Conservation (phyloP, 208 protist species). For the Leishmania tarentolae region DNA sequence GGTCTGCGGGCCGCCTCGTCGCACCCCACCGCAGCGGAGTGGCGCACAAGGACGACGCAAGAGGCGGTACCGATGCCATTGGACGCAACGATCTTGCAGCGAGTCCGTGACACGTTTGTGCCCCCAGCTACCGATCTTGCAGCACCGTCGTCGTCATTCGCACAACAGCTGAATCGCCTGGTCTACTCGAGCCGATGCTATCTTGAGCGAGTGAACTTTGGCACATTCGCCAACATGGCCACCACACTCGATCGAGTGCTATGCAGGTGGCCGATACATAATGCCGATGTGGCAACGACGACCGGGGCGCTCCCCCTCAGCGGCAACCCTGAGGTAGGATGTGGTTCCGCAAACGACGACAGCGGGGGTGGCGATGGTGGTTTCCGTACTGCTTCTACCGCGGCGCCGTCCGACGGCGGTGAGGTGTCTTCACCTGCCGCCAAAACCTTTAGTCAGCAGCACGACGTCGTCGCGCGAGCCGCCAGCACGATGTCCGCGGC, state of each 20-base stretch:
- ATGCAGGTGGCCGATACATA: neutral
- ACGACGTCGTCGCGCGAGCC: neutral
- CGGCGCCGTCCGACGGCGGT: neutral
- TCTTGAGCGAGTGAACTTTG: neutral
- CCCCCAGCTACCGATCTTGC: neutral
- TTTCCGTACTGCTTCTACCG: neutral
- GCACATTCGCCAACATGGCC: neutral
- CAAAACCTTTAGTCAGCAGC: neutral
- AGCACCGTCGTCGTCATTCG: neutral
- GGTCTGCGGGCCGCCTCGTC: neutral
- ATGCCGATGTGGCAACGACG: neutral
- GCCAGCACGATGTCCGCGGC: neutral
- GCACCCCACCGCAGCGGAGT: too few species aligned
- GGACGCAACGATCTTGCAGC: neutral
- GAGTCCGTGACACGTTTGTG: neutral
- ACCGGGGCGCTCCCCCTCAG: neutral
- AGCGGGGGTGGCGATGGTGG: neutral
- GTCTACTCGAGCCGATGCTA: neutral
- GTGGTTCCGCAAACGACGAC: neutral
- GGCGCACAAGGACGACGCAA: neutral
- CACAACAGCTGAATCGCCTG: constrained; percentile 11
- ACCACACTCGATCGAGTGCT: constrained; percentile 1
- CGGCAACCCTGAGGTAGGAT: neutral
- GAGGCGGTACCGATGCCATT: neutral
- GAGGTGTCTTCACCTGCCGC: neutral